Evolutionary conservation across 2,329 filamentous ascomycete species (phyloP).

Genomic region (Lachnellula subtilissima): DNA sequence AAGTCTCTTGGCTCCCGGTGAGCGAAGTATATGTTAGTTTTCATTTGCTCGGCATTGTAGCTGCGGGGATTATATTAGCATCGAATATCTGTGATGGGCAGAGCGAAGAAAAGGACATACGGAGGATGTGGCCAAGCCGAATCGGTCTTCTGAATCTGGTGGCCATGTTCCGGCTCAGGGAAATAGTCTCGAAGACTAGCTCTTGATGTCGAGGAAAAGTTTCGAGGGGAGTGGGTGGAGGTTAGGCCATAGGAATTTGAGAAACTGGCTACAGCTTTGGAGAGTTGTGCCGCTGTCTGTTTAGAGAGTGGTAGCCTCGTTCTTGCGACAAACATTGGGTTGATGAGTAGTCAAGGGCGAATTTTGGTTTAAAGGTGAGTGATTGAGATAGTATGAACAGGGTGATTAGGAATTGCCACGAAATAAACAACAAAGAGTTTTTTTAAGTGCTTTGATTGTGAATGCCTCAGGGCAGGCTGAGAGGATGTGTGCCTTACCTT

Average conservation of each 20-base stretch:
- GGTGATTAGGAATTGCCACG: slow-evolving; percentile 4
- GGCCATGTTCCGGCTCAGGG: slow-evolving; percentile 27
- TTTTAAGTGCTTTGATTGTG: neutral
- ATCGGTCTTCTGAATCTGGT: slow-evolving; percentile 53
- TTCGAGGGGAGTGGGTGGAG: slow-evolving; percentile 13
- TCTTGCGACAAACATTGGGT: slow-evolving; percentile 27
- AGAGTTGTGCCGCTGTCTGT: slow-evolving; percentile 24
- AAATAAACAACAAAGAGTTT: neutral
- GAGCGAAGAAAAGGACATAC: slow-evolving; percentile 14
- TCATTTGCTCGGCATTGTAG: slow-evolving; percentile 78
- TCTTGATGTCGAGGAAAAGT: slow-evolving; percentile 27
- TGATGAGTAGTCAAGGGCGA: slow-evolving; percentile 5
- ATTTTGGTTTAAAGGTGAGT: neutral
- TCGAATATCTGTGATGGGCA: neutral
- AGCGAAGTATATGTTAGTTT: slow-evolving; percentile 60
- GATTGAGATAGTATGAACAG: slow-evolving; percentile 1
- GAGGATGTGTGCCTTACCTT: neutral
- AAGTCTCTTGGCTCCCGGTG: slow-evolving; percentile 69
- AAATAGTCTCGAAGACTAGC: slow-evolving; percentile 29
- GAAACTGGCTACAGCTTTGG: slow-evolving; percentile 22
- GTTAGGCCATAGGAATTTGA: slow-evolving; percentile 20
- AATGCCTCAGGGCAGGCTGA: neutral
- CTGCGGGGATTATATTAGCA: neutral
- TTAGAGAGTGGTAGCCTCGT: slow-evolving; percentile 22
- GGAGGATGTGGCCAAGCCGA: slow-evolving; percentile 55